Evolutionary conservation across 2,329 filamentous ascomycete species (phyloP), one percentile per base, ranked within the genome.

Genomic region (Fusarium hainanense): DNA sequence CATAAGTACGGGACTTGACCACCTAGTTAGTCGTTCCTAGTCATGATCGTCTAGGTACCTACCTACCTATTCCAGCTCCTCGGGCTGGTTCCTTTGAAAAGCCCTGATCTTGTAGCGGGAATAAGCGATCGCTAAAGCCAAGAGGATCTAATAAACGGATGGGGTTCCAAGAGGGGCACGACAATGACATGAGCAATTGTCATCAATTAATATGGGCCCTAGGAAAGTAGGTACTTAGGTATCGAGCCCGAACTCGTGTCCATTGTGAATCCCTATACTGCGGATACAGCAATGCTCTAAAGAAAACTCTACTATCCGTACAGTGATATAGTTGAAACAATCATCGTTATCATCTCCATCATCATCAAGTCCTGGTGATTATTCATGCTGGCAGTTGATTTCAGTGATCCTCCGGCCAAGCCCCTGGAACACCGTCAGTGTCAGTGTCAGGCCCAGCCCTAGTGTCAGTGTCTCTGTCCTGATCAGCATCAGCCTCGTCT

Each of bases 371-470:
- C 28, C 30, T 37, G 46, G 20, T 61, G 7, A 37, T 37, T n/a
- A 57, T 40, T 41, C 25, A 58, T 55, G 55, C 60, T 52, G 43
- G 40, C 52, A 42, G 58, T 57, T 49, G 43, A 48, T 59, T 32
- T 70, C 64, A 61, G 51, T 54, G 52, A 27, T 76, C 77, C n/a
- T 73, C 75, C 18, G 79, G 79, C 79, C 79, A 81, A 32, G 77
- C 76, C 32, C 79, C 79, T 14, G 79, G 79, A 13, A 77, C 23
- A 8, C 49, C 34, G 34, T 55, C 52, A 32, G 52, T 56, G 23
- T 47, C 30, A 27, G 52, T 21, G 27, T 46, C 57, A 21, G 59
- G 20, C n/a, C 32, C 41, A 37, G 62, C 61, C 23, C 47, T 64
- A 42, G 50, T 40, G 16, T 44, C 58, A 44, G 49, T 66, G 42